Evolutionary conservation across 352 stramenopile genomes (phyloP).

Genomic region (Achlya hypogyna): DNA sequence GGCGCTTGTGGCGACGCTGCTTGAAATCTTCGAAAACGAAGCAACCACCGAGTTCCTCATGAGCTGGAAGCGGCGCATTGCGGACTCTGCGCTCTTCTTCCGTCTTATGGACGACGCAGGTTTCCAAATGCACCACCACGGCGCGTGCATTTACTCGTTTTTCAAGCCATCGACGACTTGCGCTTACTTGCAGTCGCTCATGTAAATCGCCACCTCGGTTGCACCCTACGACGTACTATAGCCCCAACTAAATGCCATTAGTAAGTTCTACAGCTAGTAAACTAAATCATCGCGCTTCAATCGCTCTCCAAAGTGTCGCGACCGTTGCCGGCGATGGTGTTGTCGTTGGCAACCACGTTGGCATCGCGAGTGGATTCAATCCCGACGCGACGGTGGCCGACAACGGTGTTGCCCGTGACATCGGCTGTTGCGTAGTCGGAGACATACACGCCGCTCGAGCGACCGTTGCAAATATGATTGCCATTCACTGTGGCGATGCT

Average conservation of each 20-base stretch:
- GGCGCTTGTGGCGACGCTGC: constrained; percentile 1
- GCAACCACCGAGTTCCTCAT: neutral
- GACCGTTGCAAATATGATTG: constrained; percentile 16
- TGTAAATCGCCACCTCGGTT: too few species aligned
- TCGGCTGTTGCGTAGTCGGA: neutral
- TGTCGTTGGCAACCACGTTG: neutral
- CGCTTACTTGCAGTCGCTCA: constrained; percentile 3
- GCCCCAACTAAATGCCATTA: neutral
- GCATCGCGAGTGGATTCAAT: neutral
- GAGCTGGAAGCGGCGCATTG: constrained; percentile 9
- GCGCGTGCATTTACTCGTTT: constrained; percentile 8
- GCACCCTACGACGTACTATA: too few species aligned
- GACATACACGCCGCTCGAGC: constrained; percentile 2
- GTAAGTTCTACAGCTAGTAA: too few species aligned
- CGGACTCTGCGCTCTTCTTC: constrained; percentile 4
- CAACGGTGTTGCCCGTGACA: neutral
- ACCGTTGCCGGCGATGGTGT: neutral
- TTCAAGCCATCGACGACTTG: neutral
- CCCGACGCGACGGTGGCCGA: neutral
- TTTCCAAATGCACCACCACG: constrained; percentile 5
- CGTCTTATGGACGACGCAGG: neutral
- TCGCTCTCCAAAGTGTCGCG: too few species aligned
- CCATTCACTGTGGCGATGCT: neutral
- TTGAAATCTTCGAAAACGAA: constrained; percentile 1
- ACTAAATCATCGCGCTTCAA: too few species aligned